Conservation (phyloP, 768 basidiomycete species). For the Psilocybe subaeruginosa region DNA sequence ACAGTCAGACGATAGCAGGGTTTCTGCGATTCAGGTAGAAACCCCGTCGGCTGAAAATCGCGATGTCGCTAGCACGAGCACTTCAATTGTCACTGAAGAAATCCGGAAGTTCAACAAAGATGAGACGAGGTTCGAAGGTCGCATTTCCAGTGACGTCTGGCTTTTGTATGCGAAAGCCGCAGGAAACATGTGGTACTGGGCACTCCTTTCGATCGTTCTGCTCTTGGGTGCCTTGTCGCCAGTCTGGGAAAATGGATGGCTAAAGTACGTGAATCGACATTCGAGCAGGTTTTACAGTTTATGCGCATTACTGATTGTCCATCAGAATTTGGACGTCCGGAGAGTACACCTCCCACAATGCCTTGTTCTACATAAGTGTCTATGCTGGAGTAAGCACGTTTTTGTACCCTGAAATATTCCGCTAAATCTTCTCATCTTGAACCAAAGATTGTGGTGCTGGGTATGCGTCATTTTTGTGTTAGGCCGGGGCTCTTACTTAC, state of each 20-base stretch:
- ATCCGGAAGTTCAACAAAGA: constrained; percentile 87
- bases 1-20: constrained; percentile 15
- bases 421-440: not conserved
- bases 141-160: constrained; percentile 72
- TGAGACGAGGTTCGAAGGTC: constrained; percentile 73
- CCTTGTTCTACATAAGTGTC: constrained; percentile 51
- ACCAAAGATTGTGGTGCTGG: not conserved
- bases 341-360: constrained; percentile 2
- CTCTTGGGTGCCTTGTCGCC: constrained; percentile 63
- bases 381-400: constrained; percentile 50
- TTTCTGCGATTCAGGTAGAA: too few relatives aligned
- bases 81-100: not conserved
- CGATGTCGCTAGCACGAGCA: constrained; percentile 31
- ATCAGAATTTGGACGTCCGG: not conserved
- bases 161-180: constrained; percentile 33
- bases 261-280: constrained; percentile 41
- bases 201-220: constrained; percentile 50
- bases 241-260: constrained; percentile 74
- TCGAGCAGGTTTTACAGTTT: too few relatives aligned
- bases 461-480: not conserved
- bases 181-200: constrained; percentile 60
- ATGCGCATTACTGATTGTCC: not conserved
- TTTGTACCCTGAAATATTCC: not conserved
- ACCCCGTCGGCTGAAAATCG: constrained; percentile 17
- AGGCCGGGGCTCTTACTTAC: not conserved